Evolutionary conservation across 352 stramenopile species (phyloP).

Genomic region (Phytophthora vignae): DNA sequence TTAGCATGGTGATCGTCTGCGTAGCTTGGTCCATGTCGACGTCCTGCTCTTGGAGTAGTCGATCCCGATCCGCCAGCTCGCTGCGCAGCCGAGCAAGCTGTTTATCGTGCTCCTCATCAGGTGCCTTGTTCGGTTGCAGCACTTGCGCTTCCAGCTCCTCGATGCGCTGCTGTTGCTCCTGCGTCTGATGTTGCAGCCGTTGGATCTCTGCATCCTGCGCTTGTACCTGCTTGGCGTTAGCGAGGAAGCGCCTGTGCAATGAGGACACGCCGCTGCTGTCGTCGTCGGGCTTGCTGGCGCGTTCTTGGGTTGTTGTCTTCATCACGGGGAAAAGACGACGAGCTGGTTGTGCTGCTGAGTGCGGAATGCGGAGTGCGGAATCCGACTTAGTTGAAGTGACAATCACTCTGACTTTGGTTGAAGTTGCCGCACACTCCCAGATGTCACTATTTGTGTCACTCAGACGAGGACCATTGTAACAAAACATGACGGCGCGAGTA

Average conservation of each 20-base stretch:
- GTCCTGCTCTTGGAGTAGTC: conserved; percentile 5
- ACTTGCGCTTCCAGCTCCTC: not conserved
- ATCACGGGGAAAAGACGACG: not conserved
- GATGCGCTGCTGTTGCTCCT: conserved; percentile 10
- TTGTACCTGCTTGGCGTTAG: not conserved
- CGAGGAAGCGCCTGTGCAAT: conserved; percentile 8
- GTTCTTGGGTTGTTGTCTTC: not conserved
- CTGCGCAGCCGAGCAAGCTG: conserved; percentile 8
- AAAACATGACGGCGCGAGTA: not conserved
- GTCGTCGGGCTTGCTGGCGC: not conserved
- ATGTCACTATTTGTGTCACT: conserved; percentile 17
- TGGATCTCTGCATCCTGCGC: conserved; percentile 9
- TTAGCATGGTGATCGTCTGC: conserved; percentile 14
- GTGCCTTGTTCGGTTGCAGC: not conserved
- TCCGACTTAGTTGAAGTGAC: conserved; percentile 20
- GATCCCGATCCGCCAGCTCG: conserved; percentile 7
- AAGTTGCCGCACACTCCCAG: not conserved
- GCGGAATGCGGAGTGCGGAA: not conserved
- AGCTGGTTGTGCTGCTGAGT: conserved; percentile 8
- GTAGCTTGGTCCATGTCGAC: conserved; percentile 7
- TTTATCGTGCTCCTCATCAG: conserved; percentile 2
- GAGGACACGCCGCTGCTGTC: conserved; percentile 6
- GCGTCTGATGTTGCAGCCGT: conserved; percentile 11
- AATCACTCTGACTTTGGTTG: conserved; percentile 16
- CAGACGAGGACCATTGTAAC: conserved; percentile 1